Base-by-base conservation (phyloP, 371 early-diverging fungal species). In the Homolaphlyctis polyrhiza region DNA sequence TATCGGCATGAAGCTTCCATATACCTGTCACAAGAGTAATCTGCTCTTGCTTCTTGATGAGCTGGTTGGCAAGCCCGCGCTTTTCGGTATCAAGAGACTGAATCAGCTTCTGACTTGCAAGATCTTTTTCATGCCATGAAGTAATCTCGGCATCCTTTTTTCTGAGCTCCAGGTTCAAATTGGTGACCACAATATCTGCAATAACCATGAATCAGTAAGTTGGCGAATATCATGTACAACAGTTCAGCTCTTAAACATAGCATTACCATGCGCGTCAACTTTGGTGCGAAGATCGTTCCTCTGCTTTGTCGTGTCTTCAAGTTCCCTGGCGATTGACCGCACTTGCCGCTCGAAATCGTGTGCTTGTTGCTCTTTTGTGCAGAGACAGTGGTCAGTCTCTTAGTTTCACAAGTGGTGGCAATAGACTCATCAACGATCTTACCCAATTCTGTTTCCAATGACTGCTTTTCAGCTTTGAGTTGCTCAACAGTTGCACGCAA, bases 81-180 rank as follows among this genome's bases (percentile, higher is more conserved):
- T 55, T 55, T 25, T 55, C 55, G 18, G 55, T 2, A 27, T 55
- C 55, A 21, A 55, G 55, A 13, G 55, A 55, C 35, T 55, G 55
- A 25, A 55, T 27, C 8, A 55, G 55, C 35, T 27, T 30, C 55
- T 55, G 55, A 25, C n/a, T 55, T 27, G 55, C 55, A 55, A 55
- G 55, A 27, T 55, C 55, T 33, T 55, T 55, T 55, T 55, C 55
- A 33, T 55, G 55, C 55, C 55, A 55, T 2, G 55, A 55, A 2
- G 5, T n/a, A 25, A 55, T 55, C 55, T 55, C 55, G 55, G 55
- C 55, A 2, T 4, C 28, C 35, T 55, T 55, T 14, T 18, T 30
- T 4, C 55, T 13, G 21, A 55, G 6, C 35, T 55, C 55, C 4
- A 30, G 55, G 28, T 33, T 27, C 8, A 55, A n/a, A 3, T 27